Evolutionary conservation across 108 stramenopile species (phyloP), one percentile per base, ranked within the genome.

Genomic region (Fistulifera pelliculosa): DNA sequence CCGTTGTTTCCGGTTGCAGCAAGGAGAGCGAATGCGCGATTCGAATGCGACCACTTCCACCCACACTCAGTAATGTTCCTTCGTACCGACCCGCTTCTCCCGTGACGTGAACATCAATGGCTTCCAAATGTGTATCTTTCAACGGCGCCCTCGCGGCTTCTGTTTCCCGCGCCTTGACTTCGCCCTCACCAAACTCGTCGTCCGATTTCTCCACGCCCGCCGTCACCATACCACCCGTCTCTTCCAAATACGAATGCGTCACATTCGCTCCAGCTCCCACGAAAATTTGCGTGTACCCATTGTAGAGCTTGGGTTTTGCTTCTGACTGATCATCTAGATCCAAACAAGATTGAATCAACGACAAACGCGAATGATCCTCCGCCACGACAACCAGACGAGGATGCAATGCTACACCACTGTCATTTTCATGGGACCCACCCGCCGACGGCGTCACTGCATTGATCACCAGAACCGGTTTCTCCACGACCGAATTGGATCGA

Each of bases 241-340:
- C 88, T 48, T 94, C 88, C 10, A 90, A 65, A 56, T 76, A 83
- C 13, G 86, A 73, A 59, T 94, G 93, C 8, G 84, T 88, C 16
- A 90, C 66, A 47, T 90, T 81, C 28, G 86, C 84, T 58, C 60
- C 69, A 24, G 67, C 69, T 21, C 84, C 75, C 24, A 94, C 71
- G 56, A 75, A 86, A 16, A 90, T 52, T 69, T 94, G 93, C 14
- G 86, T 90, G 61, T 69, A 83, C 15, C 88, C 88, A 73, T 94
- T 94, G 76, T 79, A 77, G 23, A 94, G 61, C 47, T 75, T 86
- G n/a, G 86, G 66, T 54, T 58, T 39, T 18, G 58, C 41, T 26
- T 54, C 73, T 1, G 56, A 63, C 3, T 54, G 15, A 25, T 61
- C 60, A 17, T 47, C 39, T 27, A 94, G 59, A 68, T 94, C 93